A percentile compares a stretch with the other conserved stretches of the same genome.
These are phyloP conservation scores for Phanerochaete sordida DNA, from an alignment of 768 basidiomycete genomes.

Conservation along the genomic window DNA sequence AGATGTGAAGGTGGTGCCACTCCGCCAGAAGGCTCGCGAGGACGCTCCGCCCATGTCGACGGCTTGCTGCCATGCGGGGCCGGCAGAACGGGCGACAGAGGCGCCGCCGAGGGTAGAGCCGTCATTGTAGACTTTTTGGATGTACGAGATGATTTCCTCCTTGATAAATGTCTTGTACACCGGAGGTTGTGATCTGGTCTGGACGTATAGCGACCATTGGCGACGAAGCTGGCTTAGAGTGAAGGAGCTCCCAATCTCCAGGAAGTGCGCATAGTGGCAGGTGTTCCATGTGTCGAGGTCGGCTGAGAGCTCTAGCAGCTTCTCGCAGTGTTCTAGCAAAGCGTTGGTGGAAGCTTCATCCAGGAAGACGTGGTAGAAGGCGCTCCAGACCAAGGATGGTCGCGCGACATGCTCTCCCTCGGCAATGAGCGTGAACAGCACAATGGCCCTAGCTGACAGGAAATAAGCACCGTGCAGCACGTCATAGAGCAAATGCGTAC, in stretches of 20 bases:
- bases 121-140: too few species aligned
- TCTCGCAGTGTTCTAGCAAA: slow-evolving; percentile 37
- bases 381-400: slow-evolving; percentile 34
- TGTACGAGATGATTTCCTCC: too few species aligned
- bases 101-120: neutral
- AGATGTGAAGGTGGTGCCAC: slow-evolving; percentile 33
- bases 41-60: slow-evolving; percentile 15
- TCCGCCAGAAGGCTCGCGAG: slow-evolving; percentile 35
- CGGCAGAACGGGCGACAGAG: slow-evolving; percentile 30
- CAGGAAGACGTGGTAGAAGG: slow-evolving; percentile 47
- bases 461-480: neutral
- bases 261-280: slow-evolving; percentile 32
- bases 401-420: slow-evolving; percentile 24
- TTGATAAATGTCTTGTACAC: too few species aligned
- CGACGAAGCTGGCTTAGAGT: slow-evolving; percentile 37
- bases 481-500: slow-evolving; percentile 20
- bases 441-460: slow-evolving; percentile 42
- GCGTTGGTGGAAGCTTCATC: slow-evolving; percentile 31
- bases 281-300: slow-evolving; percentile 36
- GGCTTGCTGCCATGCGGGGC: slow-evolving; percentile 29
- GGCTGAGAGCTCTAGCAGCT: slow-evolving; percentile 31
- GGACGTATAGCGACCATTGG: slow-evolving; percentile 32
- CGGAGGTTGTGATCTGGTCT: neutral
- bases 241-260: slow-evolving; percentile 36
- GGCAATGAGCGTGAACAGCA: slow-evolving; percentile 41